Conservation (phyloP, 345 rosid species). For the Sonneratia alba region DNA sequence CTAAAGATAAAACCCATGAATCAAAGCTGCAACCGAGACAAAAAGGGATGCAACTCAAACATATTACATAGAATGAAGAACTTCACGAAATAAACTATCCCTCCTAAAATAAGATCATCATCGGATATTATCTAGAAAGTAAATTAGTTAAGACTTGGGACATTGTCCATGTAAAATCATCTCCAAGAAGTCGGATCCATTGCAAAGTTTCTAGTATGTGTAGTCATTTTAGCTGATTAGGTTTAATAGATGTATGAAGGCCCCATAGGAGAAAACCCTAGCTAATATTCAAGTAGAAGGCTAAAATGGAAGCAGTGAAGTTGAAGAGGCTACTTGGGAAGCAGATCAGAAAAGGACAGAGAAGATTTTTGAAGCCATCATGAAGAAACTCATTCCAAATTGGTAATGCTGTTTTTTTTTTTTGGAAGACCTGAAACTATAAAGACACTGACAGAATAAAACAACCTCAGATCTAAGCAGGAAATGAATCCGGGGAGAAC, state of each 20-base stretch:
- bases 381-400: slow-evolving; percentile 16
- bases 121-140: no score
- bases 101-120: background rate
- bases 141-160: no score
- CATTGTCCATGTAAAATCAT: no score
- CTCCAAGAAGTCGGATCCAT: background rate
- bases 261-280: background rate
- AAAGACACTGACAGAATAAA: slow-evolving; percentile 26
- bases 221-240: background rate
- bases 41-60: background rate
- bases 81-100: background rate
- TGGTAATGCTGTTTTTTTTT: slow-evolving; percentile 16
- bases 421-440: slow-evolving; percentile 16
- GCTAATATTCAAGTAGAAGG: background rate
- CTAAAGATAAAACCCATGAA: background rate
- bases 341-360: slow-evolving; percentile 29
- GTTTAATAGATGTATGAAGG: no score
- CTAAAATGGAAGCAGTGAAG: background rate
- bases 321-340: slow-evolving; percentile 12
- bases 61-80: background rate
- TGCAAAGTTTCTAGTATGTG: background rate
- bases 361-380: slow-evolving; percentile 36
- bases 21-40: background rate
- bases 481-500: background rate
- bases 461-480: slow-evolving; percentile 11